Evolutionary conservation across 257 asterid genomes (phyloP).

Genomic region (Orobanche coerulescens): DNA sequence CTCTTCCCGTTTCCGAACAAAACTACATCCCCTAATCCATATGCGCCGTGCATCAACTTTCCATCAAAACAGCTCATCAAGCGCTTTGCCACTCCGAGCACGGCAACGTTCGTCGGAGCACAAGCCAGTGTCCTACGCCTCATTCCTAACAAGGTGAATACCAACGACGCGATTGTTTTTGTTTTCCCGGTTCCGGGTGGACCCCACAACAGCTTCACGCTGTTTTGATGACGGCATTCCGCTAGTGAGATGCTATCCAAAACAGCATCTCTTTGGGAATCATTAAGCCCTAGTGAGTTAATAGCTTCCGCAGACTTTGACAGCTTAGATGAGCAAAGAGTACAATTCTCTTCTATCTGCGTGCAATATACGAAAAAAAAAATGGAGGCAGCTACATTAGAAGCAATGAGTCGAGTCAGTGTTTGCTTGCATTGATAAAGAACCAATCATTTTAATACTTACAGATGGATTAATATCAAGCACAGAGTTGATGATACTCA

Average conservation of each 20-base stretch:
- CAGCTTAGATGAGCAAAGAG: slow-evolving; percentile 23
- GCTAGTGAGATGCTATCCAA: slow-evolving; percentile 34
- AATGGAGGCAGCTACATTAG: too few species aligned
- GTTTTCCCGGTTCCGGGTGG: slow-evolving; percentile 91
- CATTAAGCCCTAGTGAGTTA: slow-evolving; percentile 31
- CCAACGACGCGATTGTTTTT: slow-evolving; percentile 42
- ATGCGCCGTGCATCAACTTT: slow-evolving; percentile 24
- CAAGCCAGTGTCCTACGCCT: slow-evolving; percentile 55
- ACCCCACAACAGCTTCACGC: slow-evolving; percentile 65
- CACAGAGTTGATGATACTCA: slow-evolving; percentile 30
- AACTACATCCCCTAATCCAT: slow-evolving; percentile 66
- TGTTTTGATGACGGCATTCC: slow-evolving; percentile 38
- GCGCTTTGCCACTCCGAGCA: slow-evolving; percentile 19
- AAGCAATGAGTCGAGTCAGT: too few species aligned
- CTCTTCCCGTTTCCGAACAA: slow-evolving; percentile 57
- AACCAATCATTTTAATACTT: neutral
- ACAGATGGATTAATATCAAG: slow-evolving; percentile 23
- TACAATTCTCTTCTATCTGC: slow-evolving; percentile 38
- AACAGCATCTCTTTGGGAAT: slow-evolving; percentile 50
- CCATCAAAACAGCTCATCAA: slow-evolving; percentile 37
- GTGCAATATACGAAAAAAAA: neutral
- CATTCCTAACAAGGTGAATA: slow-evolving; percentile 28
- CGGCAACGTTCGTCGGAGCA: slow-evolving; percentile 65
- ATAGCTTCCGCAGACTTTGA: slow-evolving; percentile 16
- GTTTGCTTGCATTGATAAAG: too few species aligned